Evolutionary conservation across 2,329 filamentous ascomycete genomes (phyloP).

Genomic region (Salinomyces thailandicus): DNA sequence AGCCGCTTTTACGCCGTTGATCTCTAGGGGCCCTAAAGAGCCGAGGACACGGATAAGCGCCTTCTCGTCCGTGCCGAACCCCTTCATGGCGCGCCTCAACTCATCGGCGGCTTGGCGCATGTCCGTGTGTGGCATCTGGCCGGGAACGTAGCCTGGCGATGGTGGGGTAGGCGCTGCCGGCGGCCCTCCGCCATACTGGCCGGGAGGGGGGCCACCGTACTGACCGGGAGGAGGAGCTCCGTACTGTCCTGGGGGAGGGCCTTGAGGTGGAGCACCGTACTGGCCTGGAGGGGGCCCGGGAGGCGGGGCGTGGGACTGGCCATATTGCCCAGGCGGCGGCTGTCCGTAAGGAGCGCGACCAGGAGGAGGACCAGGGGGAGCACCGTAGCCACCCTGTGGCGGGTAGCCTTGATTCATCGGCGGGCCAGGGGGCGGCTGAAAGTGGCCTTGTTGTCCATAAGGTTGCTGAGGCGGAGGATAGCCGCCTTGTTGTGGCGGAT

Average conservation of each 20-base stretch:
- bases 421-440: slow-evolving; percentile 6
- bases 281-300: slow-evolving; percentile 13
- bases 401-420: slow-evolving; percentile 12
- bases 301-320: neutral
- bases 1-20: slow-evolving; percentile 55
- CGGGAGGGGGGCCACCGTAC: slow-evolving; percentile 5
- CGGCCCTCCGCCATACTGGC: slow-evolving; percentile 6
- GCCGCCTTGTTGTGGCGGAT: slow-evolving; percentile 9
- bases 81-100: slow-evolving; percentile 79
- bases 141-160: slow-evolving; percentile 63
- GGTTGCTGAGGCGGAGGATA: slow-evolving; percentile 10
- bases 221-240: slow-evolving; percentile 8
- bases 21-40: slow-evolving; percentile 66
- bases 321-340: slow-evolving; percentile 14
- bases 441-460: slow-evolving; percentile 12
- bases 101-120: slow-evolving; percentile 57
- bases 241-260: slow-evolving; percentile 8
- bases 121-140: slow-evolving; percentile 57
- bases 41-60: slow-evolving; percentile 59
- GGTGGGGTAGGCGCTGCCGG: slow-evolving; percentile 46
- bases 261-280: slow-evolving; percentile 9
- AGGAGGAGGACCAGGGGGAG: slow-evolving; percentile 10
- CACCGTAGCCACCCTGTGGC: slow-evolving; percentile 3
- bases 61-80: slow-evolving; percentile 81
- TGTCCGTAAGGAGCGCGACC: slow-evolving; percentile 9